A percentile compares a stretch with the other conserved stretches of the same genome.
phyloP scores from a whole-genome alignment of 2,329 filamentous ascomycete genomes.

The Cordyceps farinosa region DNA sequence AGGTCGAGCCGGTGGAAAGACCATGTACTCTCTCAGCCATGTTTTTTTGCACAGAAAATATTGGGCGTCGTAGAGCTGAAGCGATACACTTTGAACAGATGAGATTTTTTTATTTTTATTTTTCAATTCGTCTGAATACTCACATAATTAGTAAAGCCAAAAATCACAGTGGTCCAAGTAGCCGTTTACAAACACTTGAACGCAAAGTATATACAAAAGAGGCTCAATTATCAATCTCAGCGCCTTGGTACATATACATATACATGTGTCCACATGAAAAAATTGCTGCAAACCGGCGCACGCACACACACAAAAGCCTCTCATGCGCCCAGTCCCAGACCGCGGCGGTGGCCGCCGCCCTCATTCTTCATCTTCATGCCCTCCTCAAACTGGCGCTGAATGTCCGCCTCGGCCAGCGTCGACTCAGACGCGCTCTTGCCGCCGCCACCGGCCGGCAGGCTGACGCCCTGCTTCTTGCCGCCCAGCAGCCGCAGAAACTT shows the following conservation, averaged over 20 bases:
- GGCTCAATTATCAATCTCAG: not conserved
- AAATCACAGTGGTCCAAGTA: not conserved
- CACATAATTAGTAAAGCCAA: not conserved
- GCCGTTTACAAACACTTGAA: not conserved
- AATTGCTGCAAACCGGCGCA: not conserved
- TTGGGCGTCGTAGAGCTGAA: not conserved
- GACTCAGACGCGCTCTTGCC: slow-evolving; percentile 29
- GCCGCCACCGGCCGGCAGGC: not conserved
- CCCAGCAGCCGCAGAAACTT: slow-evolving; percentile 55
- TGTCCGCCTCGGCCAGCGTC: slow-evolving; percentile 46
- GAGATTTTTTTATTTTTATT: slow-evolving; percentile 12
- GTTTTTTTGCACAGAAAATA: not conserved
- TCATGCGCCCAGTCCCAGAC: slow-evolving; percentile 46
- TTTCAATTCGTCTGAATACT: not conserved
- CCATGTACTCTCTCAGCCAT: not conserved
- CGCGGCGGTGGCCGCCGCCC: slow-evolving; percentile 45
- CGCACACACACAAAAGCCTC: not conserved
- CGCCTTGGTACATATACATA: slow-evolving; percentile 2
- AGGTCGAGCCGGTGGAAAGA: not conserved
- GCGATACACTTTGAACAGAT: slow-evolving; percentile 2
- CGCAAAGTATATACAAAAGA: not conserved
- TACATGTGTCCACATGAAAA: slow-evolving; percentile 2
- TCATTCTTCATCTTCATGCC: slow-evolving; percentile 57
- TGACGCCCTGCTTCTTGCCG: slow-evolving; percentile 17
- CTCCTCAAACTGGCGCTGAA: slow-evolving; percentile 54